Percentiles rank a stretch among this genome's conserved stretches.
phyloP scores from a whole-genome alignment of 306 rosid species.

The Trifolium pratense region DNA sequence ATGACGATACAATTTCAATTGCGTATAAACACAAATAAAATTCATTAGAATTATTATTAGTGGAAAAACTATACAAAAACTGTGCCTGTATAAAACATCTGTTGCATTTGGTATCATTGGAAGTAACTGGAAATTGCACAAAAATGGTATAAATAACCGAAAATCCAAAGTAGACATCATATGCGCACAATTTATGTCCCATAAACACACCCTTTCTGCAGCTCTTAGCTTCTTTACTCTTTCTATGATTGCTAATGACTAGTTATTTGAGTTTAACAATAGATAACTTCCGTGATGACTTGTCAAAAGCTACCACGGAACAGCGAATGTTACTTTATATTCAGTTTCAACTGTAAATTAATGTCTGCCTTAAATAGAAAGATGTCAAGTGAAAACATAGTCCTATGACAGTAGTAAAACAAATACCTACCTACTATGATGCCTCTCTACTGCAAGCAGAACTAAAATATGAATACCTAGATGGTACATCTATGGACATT shows the following conservation, averaged over 20 bases:
- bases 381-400: neutral
- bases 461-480: constrained; percentile 5
- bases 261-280: constrained; percentile 19
- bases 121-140: constrained; percentile 19
- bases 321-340: constrained; percentile 15
- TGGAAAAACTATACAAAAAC: neutral
- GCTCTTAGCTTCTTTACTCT: constrained; percentile 1
- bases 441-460: constrained; percentile 29
- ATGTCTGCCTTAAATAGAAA: constrained; percentile 13
- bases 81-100: constrained; percentile 7
- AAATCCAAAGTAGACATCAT: constrained; percentile 23
- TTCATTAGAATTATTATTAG: too few species aligned
- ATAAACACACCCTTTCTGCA: neutral
- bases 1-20: constrained; percentile 4
- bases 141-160: constrained; percentile 25
- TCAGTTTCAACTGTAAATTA: neutral
- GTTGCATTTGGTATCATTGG: constrained; percentile 15
- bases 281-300: constrained; percentile 18
- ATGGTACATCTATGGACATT: constrained; percentile 24
- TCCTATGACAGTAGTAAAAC: constrained; percentile 1
- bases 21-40: constrained; percentile 27
- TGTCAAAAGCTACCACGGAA: constrained; percentile 15
- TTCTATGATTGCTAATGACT: constrained; percentile 17
- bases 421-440: constrained; percentile 19
- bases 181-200: constrained; percentile 16